These are phyloP conservation scores for Niveomyces coronatus DNA, from an alignment of 2,329 filamentous ascomycete species.

Conservation along the genomic window DNA sequence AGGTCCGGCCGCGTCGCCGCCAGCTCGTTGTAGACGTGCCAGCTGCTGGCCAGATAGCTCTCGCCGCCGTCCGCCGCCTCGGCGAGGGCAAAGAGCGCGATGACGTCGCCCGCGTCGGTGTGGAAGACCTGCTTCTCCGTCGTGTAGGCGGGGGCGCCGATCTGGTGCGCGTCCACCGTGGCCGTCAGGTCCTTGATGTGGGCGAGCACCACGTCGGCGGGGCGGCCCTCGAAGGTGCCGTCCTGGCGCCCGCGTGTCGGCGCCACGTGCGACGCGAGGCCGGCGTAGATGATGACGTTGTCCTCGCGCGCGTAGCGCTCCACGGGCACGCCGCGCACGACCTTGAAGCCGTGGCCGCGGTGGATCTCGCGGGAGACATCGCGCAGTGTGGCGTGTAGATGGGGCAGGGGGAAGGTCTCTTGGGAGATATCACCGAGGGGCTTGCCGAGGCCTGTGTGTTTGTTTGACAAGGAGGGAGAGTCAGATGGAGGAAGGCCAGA, in stretches of 20 bases:
- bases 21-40: conserved; percentile 53
- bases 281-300: conserved; percentile 49
- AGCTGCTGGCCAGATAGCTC: conserved; percentile 47
- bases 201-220: conserved; percentile 41
- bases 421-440: conserved; percentile 32
- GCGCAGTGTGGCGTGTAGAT: conserved; percentile 38
- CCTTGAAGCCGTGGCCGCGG: conserved; percentile 49
- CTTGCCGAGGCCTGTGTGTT: conserved; percentile 16
- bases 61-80: conserved; percentile 43
- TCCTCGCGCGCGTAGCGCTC: conserved; percentile 43
- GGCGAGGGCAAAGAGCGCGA: conserved; percentile 46
- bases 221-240: conserved; percentile 30
- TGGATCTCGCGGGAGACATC: conserved; percentile 44
- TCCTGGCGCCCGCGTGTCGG: conserved; percentile 43
- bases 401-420: conserved; percentile 46
- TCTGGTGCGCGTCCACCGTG: conserved; percentile 22
- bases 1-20: conserved; percentile 48
- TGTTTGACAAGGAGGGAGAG: too few relatives aligned
- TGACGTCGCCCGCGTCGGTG: conserved; percentile 49
- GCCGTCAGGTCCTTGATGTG: conserved; percentile 52
- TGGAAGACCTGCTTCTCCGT: conserved; percentile 54
- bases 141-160: conserved; percentile 49
- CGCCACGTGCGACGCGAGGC: conserved; percentile 48
- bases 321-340: conserved; percentile 47
- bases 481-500: too few relatives aligned